These are phyloP conservation scores for Climacium dendroides DNA, from an alignment of 225 moss, liverwort and hornwort species.

Conservation along the genomic window DNA sequence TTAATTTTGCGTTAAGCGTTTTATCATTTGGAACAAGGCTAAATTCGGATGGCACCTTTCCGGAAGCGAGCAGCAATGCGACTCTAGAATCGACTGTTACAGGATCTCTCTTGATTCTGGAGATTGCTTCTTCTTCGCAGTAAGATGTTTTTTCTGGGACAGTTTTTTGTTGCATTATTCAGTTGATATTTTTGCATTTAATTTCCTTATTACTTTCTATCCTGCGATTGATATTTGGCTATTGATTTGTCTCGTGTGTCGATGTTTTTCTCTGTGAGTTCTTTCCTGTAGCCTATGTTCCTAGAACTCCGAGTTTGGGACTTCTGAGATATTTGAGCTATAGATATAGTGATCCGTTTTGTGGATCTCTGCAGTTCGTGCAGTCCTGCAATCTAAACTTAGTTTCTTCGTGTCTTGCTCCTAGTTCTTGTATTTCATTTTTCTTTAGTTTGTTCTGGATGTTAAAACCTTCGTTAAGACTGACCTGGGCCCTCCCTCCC, in stretches of 20 bases:
- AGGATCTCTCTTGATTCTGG: slow-evolving; percentile 75
- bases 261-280: not conserved
- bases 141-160: not conserved
- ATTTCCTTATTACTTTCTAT: not conserved
- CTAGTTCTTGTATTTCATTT: not conserved
- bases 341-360: not conserved
- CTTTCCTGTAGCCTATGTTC: not conserved
- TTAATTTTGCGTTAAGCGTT: slow-evolving; percentile 81
- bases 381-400: not conserved
- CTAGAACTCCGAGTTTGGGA: not conserved
- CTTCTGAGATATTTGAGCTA: not conserved
- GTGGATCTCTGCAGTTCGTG: not conserved
- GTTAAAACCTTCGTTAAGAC: not conserved
- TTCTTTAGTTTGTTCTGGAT: not conserved
- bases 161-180: not conserved
- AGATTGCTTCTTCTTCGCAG: slow-evolving; percentile 75
- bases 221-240: not conserved
- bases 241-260: not conserved
- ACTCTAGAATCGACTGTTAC: slow-evolving; percentile 87
- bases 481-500: not conserved
- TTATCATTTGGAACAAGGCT: slow-evolving; percentile 77
- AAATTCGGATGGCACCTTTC: slow-evolving; percentile 38
- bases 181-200: not conserved
- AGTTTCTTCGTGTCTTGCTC: not conserved
- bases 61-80: slow-evolving; percentile 54